phyloP scores from a whole-genome alignment of 2,329 filamentous ascomycete genomes.

The Daldinia sp. region DNA sequence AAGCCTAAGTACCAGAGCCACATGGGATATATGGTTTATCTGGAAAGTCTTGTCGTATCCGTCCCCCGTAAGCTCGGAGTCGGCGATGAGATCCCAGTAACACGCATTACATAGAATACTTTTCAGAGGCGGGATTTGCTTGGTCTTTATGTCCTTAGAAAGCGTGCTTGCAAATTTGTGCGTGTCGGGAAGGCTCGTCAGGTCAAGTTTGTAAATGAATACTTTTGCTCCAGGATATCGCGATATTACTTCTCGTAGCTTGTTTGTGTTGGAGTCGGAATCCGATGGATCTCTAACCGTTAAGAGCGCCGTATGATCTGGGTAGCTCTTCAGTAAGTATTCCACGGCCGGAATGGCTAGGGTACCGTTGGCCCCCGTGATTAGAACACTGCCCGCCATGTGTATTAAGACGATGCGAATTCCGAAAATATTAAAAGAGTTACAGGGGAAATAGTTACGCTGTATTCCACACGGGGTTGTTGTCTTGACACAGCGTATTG shows the following conservation, averaged over 20 bases:
- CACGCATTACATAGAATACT: constrained; percentile 52
- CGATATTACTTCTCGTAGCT: constrained; percentile 37
- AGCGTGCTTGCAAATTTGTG: constrained; percentile 45
- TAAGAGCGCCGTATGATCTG: constrained; percentile 41
- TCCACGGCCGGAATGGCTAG: constrained; percentile 36
- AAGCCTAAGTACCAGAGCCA: constrained; percentile 46
- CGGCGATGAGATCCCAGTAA: constrained; percentile 47
- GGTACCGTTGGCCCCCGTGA: constrained; percentile 52
- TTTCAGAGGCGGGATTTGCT: constrained; percentile 43
- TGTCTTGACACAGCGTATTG: no score
- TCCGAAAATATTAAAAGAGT: no score
- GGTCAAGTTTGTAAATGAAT: constrained; percentile 48
- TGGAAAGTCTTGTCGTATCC: constrained; percentile 52
- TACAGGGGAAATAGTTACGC: no score
- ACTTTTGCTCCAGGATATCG: constrained; percentile 49
- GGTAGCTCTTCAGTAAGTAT: constrained; percentile 34
- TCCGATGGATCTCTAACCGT: constrained; percentile 47
- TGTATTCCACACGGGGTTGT: no score
- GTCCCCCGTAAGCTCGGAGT: constrained; percentile 46
- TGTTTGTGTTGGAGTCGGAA: constrained; percentile 44
- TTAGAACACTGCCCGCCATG: constrained; percentile 35
- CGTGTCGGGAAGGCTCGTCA: constrained; percentile 46
- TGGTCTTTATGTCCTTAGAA: constrained; percentile 32
- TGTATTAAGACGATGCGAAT: no score
- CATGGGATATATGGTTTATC: constrained; percentile 49